A percentile compares a stretch with the other conserved stretches of the same genome.
Evolutionary conservation across 352 stramenopile genomes (phyloP).

Genomic region (Globisporangium nunn): DNA sequence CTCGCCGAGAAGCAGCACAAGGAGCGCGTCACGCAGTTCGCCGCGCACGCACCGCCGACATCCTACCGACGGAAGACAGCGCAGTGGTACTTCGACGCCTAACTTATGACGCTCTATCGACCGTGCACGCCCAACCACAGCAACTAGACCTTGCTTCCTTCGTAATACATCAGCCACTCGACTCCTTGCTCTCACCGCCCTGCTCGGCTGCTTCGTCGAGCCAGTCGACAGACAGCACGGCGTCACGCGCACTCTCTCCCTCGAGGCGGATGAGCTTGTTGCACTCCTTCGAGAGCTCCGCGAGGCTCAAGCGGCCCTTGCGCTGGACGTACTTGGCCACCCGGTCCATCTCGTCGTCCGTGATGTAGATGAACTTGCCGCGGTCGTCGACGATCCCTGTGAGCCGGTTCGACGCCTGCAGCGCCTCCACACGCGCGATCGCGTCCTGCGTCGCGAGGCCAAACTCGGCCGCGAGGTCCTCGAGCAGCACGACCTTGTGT

Average conservation of each 20-base stretch:
- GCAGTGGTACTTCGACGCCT: constrained; percentile 82
- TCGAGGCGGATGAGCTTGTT: constrained; percentile 73
- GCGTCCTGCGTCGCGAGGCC: constrained; percentile 58
- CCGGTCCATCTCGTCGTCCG: constrained; percentile 69
- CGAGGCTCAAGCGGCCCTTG: constrained; percentile 51
- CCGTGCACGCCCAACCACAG: not conserved
- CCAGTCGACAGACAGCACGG: constrained; percentile 21
- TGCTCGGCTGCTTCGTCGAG: constrained; percentile 23
- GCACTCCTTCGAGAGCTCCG: constrained; percentile 67
- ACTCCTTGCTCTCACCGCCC: constrained; percentile 1
- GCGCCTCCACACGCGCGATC: constrained; percentile 49
- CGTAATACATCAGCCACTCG: not conserved
- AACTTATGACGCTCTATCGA: constrained; percentile 2
- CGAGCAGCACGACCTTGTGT: constrained; percentile 71
- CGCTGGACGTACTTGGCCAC: constrained; percentile 64
- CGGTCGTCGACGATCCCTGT: constrained; percentile 73
- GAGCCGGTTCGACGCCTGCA: constrained; percentile 49
- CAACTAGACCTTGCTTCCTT: not conserved
- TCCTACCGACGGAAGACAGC: constrained; percentile 69
- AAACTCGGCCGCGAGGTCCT: constrained; percentile 65
- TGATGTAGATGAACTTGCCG: constrained; percentile 81
- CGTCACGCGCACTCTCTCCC: constrained; percentile 20
- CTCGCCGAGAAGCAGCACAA: constrained; percentile 70
- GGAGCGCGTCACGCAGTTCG: constrained; percentile 53
- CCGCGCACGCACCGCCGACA: constrained; percentile 30